Evolutionary conservation across 176 grass and related monocot species (phyloP).

Genomic region (Thalia dealbata): DNA sequence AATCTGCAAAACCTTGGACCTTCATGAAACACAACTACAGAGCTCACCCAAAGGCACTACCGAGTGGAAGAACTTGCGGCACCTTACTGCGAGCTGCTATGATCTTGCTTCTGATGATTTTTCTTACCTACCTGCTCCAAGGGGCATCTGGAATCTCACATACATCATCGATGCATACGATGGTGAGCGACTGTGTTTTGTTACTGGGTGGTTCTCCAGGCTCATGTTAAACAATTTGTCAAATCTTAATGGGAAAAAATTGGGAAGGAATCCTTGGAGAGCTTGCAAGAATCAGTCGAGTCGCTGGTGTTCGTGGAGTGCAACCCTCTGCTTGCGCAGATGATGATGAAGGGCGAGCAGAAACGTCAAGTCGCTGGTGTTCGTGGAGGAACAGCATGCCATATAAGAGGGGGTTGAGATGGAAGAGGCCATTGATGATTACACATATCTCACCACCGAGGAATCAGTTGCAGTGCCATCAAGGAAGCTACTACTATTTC

Average conservation of each 20-base stretch:
- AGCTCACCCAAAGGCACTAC: conserved; percentile 19
- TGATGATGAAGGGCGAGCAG: background rate
- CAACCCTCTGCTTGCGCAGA: background rate
- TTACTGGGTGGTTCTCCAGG: conserved; percentile 27
- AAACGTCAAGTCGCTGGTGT: background rate
- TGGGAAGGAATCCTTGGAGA: background rate
- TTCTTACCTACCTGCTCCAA: conserved; percentile 4
- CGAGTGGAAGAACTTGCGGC: conserved; percentile 27
- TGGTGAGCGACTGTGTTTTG: conserved; percentile 12
- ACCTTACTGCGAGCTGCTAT: too few species aligned
- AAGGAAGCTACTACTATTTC: too few species aligned
- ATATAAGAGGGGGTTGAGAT: too few species aligned
- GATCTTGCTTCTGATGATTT: too few species aligned
- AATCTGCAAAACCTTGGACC: conserved; percentile 36
- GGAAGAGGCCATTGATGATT: too few species aligned
- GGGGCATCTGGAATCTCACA: conserved; percentile 18
- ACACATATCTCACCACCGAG: too few species aligned
- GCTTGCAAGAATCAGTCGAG: background rate
- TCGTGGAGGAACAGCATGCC: too few species aligned
- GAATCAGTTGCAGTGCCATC: too few species aligned
- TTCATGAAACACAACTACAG: conserved; percentile 11
- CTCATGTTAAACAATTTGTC: conserved; percentile 7
- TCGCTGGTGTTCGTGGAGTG: background rate
- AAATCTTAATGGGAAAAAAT: background rate
- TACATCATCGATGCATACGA: conserved; percentile 7